These are phyloP conservation scores for Colletotrichum tropicale DNA, from an alignment of 2,329 filamentous ascomycete species.

Conservation along the genomic window DNA sequence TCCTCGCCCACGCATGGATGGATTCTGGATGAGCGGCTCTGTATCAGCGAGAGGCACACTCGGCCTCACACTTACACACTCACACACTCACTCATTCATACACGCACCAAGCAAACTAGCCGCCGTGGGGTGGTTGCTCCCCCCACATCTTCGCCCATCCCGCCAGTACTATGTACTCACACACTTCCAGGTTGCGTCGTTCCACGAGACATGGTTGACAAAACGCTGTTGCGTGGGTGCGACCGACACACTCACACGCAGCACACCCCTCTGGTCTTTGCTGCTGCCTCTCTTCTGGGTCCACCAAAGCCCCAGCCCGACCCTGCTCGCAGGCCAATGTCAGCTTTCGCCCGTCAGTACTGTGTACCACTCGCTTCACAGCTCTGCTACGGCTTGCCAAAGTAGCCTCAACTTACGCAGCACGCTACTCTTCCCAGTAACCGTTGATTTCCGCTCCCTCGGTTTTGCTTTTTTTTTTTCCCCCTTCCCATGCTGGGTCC, in stretches of 20 bases:
- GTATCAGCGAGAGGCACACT: not conserved
- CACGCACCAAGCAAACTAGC: not conserved
- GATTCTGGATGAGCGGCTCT: not conserved
- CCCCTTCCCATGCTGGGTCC: not conserved
- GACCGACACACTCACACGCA: not conserved
- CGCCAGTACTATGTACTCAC: not conserved
- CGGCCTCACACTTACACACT: not conserved
- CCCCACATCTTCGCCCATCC: conserved; percentile 12
- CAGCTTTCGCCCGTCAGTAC: not conserved
- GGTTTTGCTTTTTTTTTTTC: not conserved
- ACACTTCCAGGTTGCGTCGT: not conserved
- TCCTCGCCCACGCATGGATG: not conserved
- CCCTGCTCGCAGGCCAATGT: not conserved
- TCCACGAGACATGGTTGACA: conserved; percentile 4
- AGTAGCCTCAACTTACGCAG: not conserved
- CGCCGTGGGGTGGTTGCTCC: not conserved
- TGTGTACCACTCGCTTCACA: not conserved
- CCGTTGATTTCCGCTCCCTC: conserved; percentile 7
- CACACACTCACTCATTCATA: not conserved
- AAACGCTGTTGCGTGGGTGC: conserved; percentile 5
- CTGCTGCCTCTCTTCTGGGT: not conserved
- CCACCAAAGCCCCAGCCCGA: not conserved
- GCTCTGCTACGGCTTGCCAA: not conserved
- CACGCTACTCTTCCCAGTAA: not conserved
- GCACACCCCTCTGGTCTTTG: not conserved